These are phyloP conservation scores for Pseudogymnoascus sp. DNA, from an alignment of 2,329 filamentous ascomycete genomes.

Conservation along the genomic window DNA sequence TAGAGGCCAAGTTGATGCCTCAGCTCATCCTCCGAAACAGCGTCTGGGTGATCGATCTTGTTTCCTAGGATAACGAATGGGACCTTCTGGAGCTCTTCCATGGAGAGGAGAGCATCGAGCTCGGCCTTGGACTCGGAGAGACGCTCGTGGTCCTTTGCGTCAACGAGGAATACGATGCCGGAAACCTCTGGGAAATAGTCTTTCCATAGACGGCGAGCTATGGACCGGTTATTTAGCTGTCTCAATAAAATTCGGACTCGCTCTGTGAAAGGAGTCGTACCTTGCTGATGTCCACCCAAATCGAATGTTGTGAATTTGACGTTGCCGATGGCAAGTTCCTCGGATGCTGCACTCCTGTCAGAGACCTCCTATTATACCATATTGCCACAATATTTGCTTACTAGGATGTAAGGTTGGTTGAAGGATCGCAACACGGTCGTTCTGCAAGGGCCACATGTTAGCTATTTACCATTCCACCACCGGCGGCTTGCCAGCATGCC, in stretches of 20 bases:
- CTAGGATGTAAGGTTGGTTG: conserved; percentile 88
- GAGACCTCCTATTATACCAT: conserved; percentile 11
- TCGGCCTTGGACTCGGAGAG: conserved; percentile 93
- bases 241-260: not conserved
- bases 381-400: conserved; percentile 33
- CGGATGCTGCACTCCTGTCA: conserved; percentile 54
- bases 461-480: conserved; percentile 11
- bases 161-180: conserved; percentile 95
- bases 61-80: conserved; percentile 95
- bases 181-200: conserved; percentile 96
- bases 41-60: conserved; percentile 98
- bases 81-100: conserved; percentile 95
- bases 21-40: conserved; percentile 91
- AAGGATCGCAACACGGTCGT: conserved; percentile 85
- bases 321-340: conserved; percentile 88
- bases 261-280: conserved; percentile 37
- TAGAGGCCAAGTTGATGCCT: conserved; percentile 87
- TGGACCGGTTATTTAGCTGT: not conserved
- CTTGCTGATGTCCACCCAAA: conserved; percentile 87
- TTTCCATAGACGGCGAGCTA: conserved; percentile 88
- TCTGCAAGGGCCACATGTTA: conserved; percentile 42
- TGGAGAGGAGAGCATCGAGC: conserved; percentile 87
- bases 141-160: conserved; percentile 94
- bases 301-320: conserved; percentile 94
- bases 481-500: not conserved